Evolutionary conservation across 2,329 filamentous ascomycete species (phyloP).

Genomic region (Colletotrichum sp.): DNA sequence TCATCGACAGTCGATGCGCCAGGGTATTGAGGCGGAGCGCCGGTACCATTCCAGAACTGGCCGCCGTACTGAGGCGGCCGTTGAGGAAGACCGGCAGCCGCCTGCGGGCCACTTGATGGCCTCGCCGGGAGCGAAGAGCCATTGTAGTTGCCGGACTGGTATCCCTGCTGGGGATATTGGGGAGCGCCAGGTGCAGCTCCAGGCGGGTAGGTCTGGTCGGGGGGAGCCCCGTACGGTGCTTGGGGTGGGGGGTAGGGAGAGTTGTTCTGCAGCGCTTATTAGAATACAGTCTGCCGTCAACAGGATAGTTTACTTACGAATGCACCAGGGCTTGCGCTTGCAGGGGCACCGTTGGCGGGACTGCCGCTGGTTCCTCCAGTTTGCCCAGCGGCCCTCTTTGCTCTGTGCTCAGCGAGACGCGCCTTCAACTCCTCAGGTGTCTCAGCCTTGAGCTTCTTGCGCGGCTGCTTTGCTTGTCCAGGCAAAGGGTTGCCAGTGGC

Average conservation of each 20-base stretch:
- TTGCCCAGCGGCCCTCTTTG: slow-evolving; percentile 65
- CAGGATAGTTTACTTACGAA: slow-evolving; percentile 56
- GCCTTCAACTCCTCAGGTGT: slow-evolving; percentile 78
- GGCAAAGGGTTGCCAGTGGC: slow-evolving; percentile 84
- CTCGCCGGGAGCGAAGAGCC: slow-evolving; percentile 48
- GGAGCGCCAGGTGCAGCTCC: slow-evolving; percentile 20
- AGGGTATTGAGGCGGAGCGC: slow-evolving; percentile 40
- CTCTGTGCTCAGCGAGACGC: slow-evolving; percentile 78
- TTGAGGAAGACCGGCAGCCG: slow-evolving; percentile 47
- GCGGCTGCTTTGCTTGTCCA: slow-evolving; percentile 68
- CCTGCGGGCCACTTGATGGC: slow-evolving; percentile 43
- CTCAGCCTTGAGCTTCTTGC: slow-evolving; percentile 76
- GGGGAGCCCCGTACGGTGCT: slow-evolving; percentile 36
- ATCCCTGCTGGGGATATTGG: slow-evolving; percentile 18
- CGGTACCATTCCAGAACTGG: slow-evolving; percentile 28
- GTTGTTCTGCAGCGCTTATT: slow-evolving; percentile 30
- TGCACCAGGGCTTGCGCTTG: slow-evolving; percentile 52
- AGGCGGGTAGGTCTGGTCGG: slow-evolving; percentile 36
- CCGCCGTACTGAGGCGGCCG: slow-evolving; percentile 45
- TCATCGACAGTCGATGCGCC: slow-evolving; percentile 17
- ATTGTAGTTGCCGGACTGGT: slow-evolving; percentile 3
- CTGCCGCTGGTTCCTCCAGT: slow-evolving; percentile 56
- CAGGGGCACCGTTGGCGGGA: slow-evolving; percentile 36
- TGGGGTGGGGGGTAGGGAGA: slow-evolving; percentile 43
- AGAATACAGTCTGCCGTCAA: slow-evolving; percentile 9